Evolutionary conservation across 2,329 filamentous ascomycete species (phyloP), one percentile per base, ranked within the genome.

Genomic region (Aureobasidium pullulans): DNA sequence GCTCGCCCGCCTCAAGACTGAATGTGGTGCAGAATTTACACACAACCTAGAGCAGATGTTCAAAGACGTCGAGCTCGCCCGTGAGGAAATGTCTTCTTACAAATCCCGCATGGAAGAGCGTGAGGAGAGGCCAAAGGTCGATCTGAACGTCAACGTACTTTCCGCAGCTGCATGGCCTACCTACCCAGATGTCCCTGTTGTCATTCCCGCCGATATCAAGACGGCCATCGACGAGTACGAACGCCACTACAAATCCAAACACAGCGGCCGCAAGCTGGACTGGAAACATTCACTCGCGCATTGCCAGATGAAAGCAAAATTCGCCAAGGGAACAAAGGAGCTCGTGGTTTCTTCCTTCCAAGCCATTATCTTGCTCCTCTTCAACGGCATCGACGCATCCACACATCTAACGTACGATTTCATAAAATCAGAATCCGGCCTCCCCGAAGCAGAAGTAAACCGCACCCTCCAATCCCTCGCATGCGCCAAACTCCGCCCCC

Each of bases 1-100:
- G 94, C 81, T 99, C 49, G 81, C 89, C 29, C 90, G 95, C 65
- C 80, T 99, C 31, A 93, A 94, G 75, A 88, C 86, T 75, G 94
- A 99, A 77, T 99, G 94, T 70, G 94, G 94, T 40, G 88, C 89
- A 13, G 89, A 84, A 66, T 97, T 99, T 71, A 99, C 94, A 0
- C 92, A 96, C 70, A 99, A 99, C 68, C 80, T 99, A 0, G 95
- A 99, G 74, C 90, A 93, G 63, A 99, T 99, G 94, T 99, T 99
- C 79, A 96, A 96, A 72, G 94, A 99, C 69, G 90, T 97, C 72
- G 92, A 96, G 70, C 81, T 96, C 19, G 89, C 89, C 11, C 88
- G 88, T 62, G 94, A 97, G 67, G 93, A 97, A 70, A 96, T 97
- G 87, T 76, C 81, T n/a, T 84, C 88, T 0, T 99, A 96, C 76